Base-by-base conservation (phyloP, 2,329 filamentous ascomycete genomes). In the Penicillium sp. region DNA sequence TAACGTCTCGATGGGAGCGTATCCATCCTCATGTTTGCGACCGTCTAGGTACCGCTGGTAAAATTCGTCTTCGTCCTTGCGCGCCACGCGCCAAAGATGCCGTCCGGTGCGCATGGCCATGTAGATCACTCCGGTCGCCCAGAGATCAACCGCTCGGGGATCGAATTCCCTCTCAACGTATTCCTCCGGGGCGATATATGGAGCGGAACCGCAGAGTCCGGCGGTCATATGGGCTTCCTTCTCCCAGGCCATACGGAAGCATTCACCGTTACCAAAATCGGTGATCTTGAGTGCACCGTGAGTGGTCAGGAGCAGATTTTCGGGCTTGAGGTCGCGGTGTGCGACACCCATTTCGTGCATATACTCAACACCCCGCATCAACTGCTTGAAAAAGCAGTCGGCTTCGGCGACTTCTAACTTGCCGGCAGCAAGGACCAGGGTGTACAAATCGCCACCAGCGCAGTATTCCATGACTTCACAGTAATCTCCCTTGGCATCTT, bases 391-490 rank as follows among this genome's bases (percentile, higher is more conserved):
- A 75, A 94, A 96, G 78, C 94, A 99, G 74, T 99, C 94, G 59
- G 94, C 93, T 77, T 99, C 94, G 60, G 86, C 82, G 31, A 96
- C 91, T 73, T 78, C 93, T 21, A 99, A 86, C 76, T 96, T 96
- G 58, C 91, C 91, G 38, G 92, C 91, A 7, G 94, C 87, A 31
- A 97, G 85, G 21, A 99, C 89, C 6, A 99, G 83, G 0, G 92
- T 97, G 76, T 97, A 97, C 25, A 99, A 82, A 73, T 99, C 94
- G 58, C 94, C 94, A 60, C 94, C 94, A 38, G 93, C 93, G 73
- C 94, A 99, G 73, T 94, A 99, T 77, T 99, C 94, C 94, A 99
- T 99, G 52, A 99, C 94, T 75, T 99, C 94, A 76, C 94, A 99
- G 76, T 94, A 97, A 72, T 96, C 92, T 59, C 94, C 94, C 78